Percentiles rank a stretch among this genome's conserved stretches.
phyloP scores from a whole-genome alignment of 2,329 filamentous ascomycete species.

The Colletotrichum sp. region DNA sequence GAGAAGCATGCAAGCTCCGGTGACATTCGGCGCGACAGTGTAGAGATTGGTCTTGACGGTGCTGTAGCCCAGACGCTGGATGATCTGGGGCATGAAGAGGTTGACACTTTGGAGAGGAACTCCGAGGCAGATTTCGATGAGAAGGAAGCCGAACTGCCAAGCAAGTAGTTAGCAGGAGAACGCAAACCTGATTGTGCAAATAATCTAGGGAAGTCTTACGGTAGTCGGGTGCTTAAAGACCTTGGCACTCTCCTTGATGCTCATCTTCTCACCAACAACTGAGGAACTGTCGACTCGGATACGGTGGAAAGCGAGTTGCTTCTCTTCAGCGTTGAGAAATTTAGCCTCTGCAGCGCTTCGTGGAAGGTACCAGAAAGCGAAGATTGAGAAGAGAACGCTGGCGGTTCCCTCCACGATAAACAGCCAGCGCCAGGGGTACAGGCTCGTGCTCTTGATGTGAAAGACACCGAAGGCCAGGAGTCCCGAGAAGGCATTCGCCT shows the following conservation, averaged over 20 bases:
- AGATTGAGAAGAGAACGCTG: slow-evolving; percentile 65
- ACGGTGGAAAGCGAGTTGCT: slow-evolving; percentile 71
- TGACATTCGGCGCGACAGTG: slow-evolving; percentile 81
- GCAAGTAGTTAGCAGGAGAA: background rate
- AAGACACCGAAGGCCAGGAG: slow-evolving; percentile 28
- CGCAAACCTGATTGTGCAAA: background rate
- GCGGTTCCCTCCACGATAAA: slow-evolving; percentile 58
- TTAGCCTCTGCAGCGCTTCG: slow-evolving; percentile 65
- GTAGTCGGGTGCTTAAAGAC: slow-evolving; percentile 57
- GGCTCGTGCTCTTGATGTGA: slow-evolving; percentile 46
- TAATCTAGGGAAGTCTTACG: slow-evolving; percentile 45
- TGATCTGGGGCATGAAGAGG: slow-evolving; percentile 61
- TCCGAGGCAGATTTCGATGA: slow-evolving; percentile 64
- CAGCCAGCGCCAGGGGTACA: slow-evolving; percentile 53
- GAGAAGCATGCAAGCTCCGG: slow-evolving; percentile 74
- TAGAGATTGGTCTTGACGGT: slow-evolving; percentile 75
- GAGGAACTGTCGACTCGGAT: slow-evolving; percentile 78
- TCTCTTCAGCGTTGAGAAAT: slow-evolving; percentile 72
- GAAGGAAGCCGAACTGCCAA: slow-evolving; percentile 11
- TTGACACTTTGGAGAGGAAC: slow-evolving; percentile 61
- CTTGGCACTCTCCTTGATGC: slow-evolving; percentile 52
- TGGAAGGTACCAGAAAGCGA: slow-evolving; percentile 75
- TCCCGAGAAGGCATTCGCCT: slow-evolving; percentile 14
- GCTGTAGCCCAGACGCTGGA: slow-evolving; percentile 45
- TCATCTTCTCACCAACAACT: slow-evolving; percentile 57